These are phyloP conservation scores for Paraconiothyrium brasiliense DNA, from an alignment of 2,329 filamentous ascomycete species.

Conservation along the genomic window DNA sequence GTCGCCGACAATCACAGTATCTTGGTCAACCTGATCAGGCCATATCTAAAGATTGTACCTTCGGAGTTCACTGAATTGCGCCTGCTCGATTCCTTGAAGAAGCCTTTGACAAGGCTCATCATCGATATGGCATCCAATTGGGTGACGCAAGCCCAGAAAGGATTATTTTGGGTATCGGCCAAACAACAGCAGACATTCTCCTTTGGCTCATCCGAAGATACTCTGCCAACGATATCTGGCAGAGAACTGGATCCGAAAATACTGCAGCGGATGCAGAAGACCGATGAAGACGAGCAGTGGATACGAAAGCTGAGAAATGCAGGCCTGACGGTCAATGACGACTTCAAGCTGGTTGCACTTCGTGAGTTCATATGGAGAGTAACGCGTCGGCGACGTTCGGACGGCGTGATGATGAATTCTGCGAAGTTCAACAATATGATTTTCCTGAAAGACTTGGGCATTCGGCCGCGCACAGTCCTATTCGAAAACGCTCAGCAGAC, in stretches of 20 bases:
- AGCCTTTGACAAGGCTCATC: conserved; percentile 78
- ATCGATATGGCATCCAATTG: conserved; percentile 88
- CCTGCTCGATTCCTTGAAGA: conserved; percentile 83
- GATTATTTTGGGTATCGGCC: conserved; percentile 86
- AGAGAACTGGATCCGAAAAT: conserved; percentile 66
- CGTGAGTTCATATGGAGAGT: conserved; percentile 92
- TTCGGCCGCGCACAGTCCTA: conserved; percentile 88
- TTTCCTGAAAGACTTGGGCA: conserved; percentile 75
- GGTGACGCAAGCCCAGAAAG: conserved; percentile 82
- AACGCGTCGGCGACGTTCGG: conserved; percentile 73
- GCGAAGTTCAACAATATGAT: conserved; percentile 75
- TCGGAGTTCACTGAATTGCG: conserved; percentile 75
- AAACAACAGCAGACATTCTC: conserved; percentile 76
- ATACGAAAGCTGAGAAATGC: conserved; percentile 84
- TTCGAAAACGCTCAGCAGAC: conserved; percentile 72
- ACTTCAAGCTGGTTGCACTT: conserved; percentile 85
- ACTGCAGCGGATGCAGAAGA: conserved; percentile 73
- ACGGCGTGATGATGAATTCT: conserved; percentile 52
- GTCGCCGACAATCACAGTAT: conserved; percentile 85
- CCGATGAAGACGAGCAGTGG: conserved; percentile 95
- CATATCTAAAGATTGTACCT: conserved; percentile 80
- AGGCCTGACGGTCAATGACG: conserved; percentile 83
- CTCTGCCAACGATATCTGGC: conserved; percentile 63
- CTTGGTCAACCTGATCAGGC: conserved; percentile 78
- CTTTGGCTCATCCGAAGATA: conserved; percentile 66